These are phyloP conservation scores for Hyphopichia burtonii DNA, from an alignment of 1,139 yeast species.

Conservation along the genomic window DNA sequence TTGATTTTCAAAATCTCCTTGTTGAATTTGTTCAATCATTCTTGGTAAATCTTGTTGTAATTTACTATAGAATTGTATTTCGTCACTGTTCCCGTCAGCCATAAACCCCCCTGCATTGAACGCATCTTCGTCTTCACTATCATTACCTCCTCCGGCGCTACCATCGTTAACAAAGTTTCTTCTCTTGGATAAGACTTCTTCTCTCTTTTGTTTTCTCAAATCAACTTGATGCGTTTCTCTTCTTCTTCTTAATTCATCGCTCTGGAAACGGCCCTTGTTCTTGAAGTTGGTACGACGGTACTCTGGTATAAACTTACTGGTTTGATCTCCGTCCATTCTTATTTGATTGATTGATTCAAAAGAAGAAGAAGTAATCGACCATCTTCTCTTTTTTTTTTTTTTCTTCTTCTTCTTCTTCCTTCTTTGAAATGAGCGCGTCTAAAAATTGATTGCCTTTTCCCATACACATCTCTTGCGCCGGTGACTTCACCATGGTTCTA, in stretches of 20 bases:
- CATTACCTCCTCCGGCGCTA: constrained; percentile 33
- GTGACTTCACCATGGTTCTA: too few relatives aligned
- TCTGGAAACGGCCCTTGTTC: constrained; percentile 90
- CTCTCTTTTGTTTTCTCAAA: constrained; percentile 93
- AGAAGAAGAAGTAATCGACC: neutral
- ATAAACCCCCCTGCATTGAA: constrained; percentile 25
- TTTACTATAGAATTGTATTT: constrained; percentile 51
- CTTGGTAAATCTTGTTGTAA: constrained; percentile 77
- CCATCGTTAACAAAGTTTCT: constrained; percentile 60
- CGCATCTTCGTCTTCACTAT: constrained; percentile 45
- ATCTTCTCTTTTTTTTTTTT: neutral
- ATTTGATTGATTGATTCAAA: neutral
- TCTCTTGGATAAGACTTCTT: constrained; percentile 90
- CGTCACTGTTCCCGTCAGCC: constrained; percentile 40
- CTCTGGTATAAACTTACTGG: constrained; percentile 90
- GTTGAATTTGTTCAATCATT: constrained; percentile 80
- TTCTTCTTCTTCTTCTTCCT: constrained; percentile 1
- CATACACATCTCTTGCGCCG: too few relatives aligned
- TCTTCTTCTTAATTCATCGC: constrained; percentile 96
- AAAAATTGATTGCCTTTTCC: too few relatives aligned
- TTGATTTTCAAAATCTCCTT: constrained; percentile 77
- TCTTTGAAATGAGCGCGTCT: neutral
- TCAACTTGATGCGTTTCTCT: constrained; percentile 98
- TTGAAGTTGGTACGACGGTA: constrained; percentile 96
- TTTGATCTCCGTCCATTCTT: constrained; percentile 73